Percentiles rank a stretch among this genome's conserved stretches.
Evolutionary conservation across 1,284 basidiomycete genomes (phyloP).

Genomic region (Tetrapyrgos nigripes): DNA sequence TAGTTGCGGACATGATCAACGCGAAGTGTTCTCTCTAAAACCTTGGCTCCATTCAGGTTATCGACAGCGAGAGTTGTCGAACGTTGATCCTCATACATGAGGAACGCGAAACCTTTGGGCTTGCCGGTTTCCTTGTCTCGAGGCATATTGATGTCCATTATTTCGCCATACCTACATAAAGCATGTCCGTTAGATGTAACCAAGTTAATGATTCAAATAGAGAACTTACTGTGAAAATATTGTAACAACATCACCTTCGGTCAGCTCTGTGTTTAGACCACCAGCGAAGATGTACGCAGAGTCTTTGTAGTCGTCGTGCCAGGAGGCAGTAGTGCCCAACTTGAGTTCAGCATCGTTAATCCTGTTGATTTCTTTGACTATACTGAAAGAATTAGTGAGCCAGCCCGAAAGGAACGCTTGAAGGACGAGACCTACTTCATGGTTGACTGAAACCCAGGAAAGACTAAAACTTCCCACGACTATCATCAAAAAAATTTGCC

Average conservation of each 20-base stretch:
- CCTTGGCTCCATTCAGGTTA: conserved; percentile 95
- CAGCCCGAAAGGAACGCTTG: background rate
- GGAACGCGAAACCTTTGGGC: conserved; percentile 90
- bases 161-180: conserved; percentile 85
- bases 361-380: conserved; percentile 90
- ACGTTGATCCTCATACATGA: conserved; percentile 99
- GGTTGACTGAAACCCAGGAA: conserved; percentile 7
- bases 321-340: conserved; percentile 82
- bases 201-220: background rate
- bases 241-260: conserved; percentile 97
- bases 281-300: conserved; percentile 96
- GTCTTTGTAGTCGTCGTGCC: conserved; percentile 98
- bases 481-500: conserved; percentile 10
- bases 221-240: conserved; percentile 94
- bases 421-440: conserved; percentile 17
- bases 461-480: conserved; percentile 15
- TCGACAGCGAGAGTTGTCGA: conserved; percentile 97
- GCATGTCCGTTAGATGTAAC: background rate
- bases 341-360: conserved; percentile 95
- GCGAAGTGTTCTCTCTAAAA: conserved; percentile 85
- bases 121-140: conserved; percentile 92
- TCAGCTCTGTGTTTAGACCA: conserved; percentile 85
- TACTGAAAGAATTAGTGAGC: conserved; percentile 53
- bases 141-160: conserved; percentile 95
- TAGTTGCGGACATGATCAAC: conserved; percentile 97